Conservation (phyloP, 805 yeast species). For the Lipomyces chichibuensis region DNA sequence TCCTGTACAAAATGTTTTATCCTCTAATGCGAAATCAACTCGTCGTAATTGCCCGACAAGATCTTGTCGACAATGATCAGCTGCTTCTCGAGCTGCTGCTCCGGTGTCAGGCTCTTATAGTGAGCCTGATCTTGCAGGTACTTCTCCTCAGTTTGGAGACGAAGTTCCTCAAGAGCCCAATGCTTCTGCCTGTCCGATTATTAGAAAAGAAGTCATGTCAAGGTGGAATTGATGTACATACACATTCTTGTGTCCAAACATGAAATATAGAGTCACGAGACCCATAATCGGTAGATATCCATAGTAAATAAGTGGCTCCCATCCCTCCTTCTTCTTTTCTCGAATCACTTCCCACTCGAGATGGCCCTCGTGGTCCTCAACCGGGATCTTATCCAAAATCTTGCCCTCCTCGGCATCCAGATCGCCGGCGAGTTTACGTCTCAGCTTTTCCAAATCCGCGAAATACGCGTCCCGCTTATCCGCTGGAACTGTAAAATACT, state of each 20-base stretch:
- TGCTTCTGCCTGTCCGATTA: constrained; percentile 48
- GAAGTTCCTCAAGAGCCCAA: constrained; percentile 84
- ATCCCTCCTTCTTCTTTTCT: constrained; percentile 77
- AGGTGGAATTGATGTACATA: not conserved
- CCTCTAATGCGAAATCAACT: constrained; percentile 37
- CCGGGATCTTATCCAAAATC: constrained; percentile 82
- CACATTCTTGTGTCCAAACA: constrained; percentile 57
- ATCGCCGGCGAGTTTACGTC: constrained; percentile 14
- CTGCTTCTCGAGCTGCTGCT: constrained; percentile 68
- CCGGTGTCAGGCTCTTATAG: constrained; percentile 50
- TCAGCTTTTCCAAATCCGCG: not conserved
- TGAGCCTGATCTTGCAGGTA: constrained; percentile 57
- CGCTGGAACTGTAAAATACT: constrained; percentile 8
- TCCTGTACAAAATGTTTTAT: not conserved
- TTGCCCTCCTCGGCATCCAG: constrained; percentile 52
- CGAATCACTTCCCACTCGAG: constrained; percentile 78
- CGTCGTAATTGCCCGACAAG: constrained; percentile 82
- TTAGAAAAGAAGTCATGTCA: not conserved
- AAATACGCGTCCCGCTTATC: constrained; percentile 5
- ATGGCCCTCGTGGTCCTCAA: constrained; percentile 76
- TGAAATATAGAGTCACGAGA: constrained; percentile 55
- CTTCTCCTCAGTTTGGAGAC: constrained; percentile 73
- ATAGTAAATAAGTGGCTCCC: constrained; percentile 77
- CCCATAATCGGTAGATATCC: constrained; percentile 71
- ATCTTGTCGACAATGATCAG: constrained; percentile 79